phyloP scores from a whole-genome alignment of 805 yeast species.

The Pichia insulana region DNA sequence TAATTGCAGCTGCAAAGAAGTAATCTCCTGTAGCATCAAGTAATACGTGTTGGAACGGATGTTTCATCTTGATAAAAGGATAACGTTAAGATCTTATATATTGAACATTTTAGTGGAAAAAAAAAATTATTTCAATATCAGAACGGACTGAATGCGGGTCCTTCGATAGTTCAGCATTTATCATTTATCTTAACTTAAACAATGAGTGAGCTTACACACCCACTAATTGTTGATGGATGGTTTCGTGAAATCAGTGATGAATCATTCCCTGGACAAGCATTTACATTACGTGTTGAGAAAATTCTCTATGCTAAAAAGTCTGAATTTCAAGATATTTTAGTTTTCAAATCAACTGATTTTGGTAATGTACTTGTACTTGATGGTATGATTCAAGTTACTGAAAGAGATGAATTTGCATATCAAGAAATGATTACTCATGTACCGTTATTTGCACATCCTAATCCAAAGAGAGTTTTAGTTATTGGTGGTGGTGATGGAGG shows the following conservation, averaged over 20 bases:
- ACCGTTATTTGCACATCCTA: slow-evolving; percentile 68
- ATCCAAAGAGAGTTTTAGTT: slow-evolving; percentile 70
- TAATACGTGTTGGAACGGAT: slow-evolving; percentile 57
- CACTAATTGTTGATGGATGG: slow-evolving; percentile 61
- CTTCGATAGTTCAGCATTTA: too few relatives aligned
- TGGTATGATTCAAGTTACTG: slow-evolving; percentile 87
- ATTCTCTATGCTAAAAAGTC: slow-evolving; percentile 62
- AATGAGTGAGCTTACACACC: slow-evolving; percentile 29
- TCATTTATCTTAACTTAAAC: neutral
- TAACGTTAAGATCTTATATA: neutral
- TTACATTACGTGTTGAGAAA: slow-evolving; percentile 53
- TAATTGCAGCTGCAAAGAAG: slow-evolving; percentile 51
- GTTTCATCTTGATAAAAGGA: slow-evolving; percentile 38
- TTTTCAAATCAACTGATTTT: slow-evolving; percentile 64
- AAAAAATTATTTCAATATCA: too few relatives aligned
- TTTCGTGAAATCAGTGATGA: slow-evolving; percentile 66
- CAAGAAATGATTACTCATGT: slow-evolving; percentile 87
- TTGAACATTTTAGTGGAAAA: too few relatives aligned
- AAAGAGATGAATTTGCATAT: slow-evolving; percentile 87
- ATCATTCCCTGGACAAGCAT: slow-evolving; percentile 82
- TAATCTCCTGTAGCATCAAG: slow-evolving; percentile 36
- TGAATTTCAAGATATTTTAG: slow-evolving; percentile 71
- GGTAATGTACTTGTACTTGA: slow-evolving; percentile 88
- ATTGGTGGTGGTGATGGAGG: slow-evolving; percentile 98
- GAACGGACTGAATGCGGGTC: too few relatives aligned